phyloP scores from a whole-genome alignment of 352 stramenopile genomes.

The Globisporangium paroecandrum region DNA sequence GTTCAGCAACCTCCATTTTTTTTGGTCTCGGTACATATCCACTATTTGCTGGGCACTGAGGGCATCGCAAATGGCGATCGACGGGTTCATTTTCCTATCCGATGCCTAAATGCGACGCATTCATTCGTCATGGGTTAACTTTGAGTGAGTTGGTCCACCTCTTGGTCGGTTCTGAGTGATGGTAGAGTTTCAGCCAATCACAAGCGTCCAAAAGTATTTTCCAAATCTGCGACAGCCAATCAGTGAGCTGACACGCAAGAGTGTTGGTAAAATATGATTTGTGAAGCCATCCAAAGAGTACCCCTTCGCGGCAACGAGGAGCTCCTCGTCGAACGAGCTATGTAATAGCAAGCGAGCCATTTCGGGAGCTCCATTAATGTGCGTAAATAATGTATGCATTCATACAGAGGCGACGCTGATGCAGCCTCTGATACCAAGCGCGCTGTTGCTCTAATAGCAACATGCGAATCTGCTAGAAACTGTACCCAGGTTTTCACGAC shows the following conservation, averaged over 20 bases:
- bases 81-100: background rate
- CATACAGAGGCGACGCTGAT: background rate
- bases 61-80: background rate
- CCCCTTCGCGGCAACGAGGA: background rate
- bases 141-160: background rate
- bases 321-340: background rate
- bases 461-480: background rate
- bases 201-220: background rate
- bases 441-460: background rate
- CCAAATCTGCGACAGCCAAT: background rate
- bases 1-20: background rate
- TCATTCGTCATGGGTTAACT: background rate
- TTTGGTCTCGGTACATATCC: background rate
- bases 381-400: background rate
- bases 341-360: background rate
- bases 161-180: background rate
- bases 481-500: background rate
- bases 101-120: background rate
- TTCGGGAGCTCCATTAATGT: background rate
- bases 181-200: background rate
- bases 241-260: background rate
- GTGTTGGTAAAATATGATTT: slow-evolving; percentile 1
- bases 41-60: background rate
- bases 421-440: background rate
- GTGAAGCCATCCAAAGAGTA: background rate